Evolutionary conservation across 164 flowering plant genomes (phyloP).

Genomic region (Piper betle): DNA sequence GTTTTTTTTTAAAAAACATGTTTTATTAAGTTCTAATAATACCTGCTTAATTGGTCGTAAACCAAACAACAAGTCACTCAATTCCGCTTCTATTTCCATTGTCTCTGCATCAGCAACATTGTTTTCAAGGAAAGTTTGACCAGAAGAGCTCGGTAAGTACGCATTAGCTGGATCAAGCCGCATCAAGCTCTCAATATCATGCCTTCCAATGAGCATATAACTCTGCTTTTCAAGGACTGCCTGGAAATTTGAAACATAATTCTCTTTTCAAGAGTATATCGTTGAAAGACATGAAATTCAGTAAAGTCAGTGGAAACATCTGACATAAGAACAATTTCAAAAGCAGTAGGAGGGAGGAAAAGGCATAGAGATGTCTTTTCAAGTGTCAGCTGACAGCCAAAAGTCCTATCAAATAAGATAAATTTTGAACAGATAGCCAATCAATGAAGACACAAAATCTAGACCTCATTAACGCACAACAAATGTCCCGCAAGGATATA

Average conservation of each 20-base stretch:
- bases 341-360: background rate
- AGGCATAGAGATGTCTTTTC: background rate
- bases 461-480: too few relatives aligned
- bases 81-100: constrained; percentile 50
- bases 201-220: constrained; percentile 97
- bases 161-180: constrained; percentile 76
- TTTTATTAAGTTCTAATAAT: background rate
- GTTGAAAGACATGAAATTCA: too few relatives aligned
- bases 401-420: too few relatives aligned
- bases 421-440: too few relatives aligned
- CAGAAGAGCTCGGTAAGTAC: constrained; percentile 47
- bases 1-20: too few relatives aligned
- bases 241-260: constrained; percentile 27
- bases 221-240: constrained; percentile 99
- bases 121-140: constrained; percentile 26
- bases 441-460: too few relatives aligned
- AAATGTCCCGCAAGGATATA: too few relatives aligned
- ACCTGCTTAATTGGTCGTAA: constrained; percentile 97
- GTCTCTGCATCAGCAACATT: constrained; percentile 43
- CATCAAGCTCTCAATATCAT: constrained; percentile 89
- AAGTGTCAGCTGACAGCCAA: too few relatives aligned
- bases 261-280: background rate
- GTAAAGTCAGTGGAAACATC: background rate
- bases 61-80: constrained; percentile 56
- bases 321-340: background rate